These are phyloP conservation scores for Apiospora marii DNA, from an alignment of 2,329 filamentous ascomycete genomes.

Conservation along the genomic window DNA sequence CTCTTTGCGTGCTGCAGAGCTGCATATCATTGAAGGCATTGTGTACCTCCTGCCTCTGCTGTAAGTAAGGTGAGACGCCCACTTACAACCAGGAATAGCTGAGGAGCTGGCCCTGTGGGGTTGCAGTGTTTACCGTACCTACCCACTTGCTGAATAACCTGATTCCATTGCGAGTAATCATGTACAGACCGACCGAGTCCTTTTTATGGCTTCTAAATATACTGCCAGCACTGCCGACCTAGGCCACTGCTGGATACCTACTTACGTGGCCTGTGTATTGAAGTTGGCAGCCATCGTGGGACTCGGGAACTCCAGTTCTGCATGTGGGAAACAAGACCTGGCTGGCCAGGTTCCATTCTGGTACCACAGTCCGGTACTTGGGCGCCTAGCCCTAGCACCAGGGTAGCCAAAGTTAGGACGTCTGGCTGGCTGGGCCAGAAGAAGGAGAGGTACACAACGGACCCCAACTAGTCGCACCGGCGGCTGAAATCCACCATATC, in stretches of 20 bases:
- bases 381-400: constrained; percentile 9
- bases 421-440: constrained; percentile 5
- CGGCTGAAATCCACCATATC: constrained; percentile 4
- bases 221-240: not conserved
- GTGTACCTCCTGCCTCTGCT: not conserved
- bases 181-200: not conserved
- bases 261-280: constrained; percentile 5
- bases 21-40: not conserved
- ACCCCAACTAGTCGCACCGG: constrained; percentile 7
- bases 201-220: not conserved
- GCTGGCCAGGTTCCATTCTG: not conserved
- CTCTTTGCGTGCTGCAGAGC: not conserved
- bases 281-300: constrained; percentile 9
- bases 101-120: not conserved
- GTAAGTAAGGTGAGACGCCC: not conserved
- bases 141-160: constrained; percentile 4
- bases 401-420: not conserved
- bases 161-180: not conserved
- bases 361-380: constrained; percentile 15
- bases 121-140: not conserved
- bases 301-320: not conserved
- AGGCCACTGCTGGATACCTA: not conserved
- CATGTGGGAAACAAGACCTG: constrained; percentile 18
- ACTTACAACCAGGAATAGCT: not conserved
- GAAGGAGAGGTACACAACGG: constrained; percentile 1